Evolutionary conservation across 179 eudicot species (phyloP), one percentile per base, ranked within the genome.

Genomic region (Actinidia arguta): DNA sequence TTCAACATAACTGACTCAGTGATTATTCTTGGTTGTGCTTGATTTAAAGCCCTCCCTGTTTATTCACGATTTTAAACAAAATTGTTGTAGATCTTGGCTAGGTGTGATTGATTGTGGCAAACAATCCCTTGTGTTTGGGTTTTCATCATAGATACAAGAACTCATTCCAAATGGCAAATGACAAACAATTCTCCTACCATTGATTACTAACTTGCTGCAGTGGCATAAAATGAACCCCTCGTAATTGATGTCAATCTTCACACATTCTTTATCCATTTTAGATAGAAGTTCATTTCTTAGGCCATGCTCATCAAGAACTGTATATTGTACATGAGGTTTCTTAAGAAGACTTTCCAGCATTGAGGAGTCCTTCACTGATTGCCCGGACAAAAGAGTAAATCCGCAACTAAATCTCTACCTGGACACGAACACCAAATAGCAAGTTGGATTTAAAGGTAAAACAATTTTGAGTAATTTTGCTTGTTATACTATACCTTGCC

Each of bases 211-310:
- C 99, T 95, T 95, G 98, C 75, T 90, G 92, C 51, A 96, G 91
- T 82, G 98, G 82, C 99, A 92, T 67, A 87, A 54, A 78, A 96
- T 95, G 84, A 96, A 96, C 80, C 99, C 99, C 89, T 95, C 98
- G n/a, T 96, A 96, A 82, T 96, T 96, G 78, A 96, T 96, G 88
- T 96, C 98, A 79, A 95, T 88, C 88, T 95, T 98, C 51, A 96
- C 90, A 76, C 99, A 95, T 83, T 92, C 93, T 86, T 96, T 96
- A 86, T 96, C 99, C 87, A 90, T 86, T 85, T 88, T 92, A 75
- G 97, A 86, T 64, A 96, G 87, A 77, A 84, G 80, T 73, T 82
- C 80, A 76, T 87, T 90, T 63, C 99, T 98, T 85, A 90, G 92
- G 58, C 98, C 98, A 89, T 96, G 96, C 86, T 93, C 93, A 82